Evolutionary conservation across 1,139 yeast genomes (phyloP), one percentile per base, ranked within the genome.

Genomic region (Saccharomyces uvarum): DNA sequence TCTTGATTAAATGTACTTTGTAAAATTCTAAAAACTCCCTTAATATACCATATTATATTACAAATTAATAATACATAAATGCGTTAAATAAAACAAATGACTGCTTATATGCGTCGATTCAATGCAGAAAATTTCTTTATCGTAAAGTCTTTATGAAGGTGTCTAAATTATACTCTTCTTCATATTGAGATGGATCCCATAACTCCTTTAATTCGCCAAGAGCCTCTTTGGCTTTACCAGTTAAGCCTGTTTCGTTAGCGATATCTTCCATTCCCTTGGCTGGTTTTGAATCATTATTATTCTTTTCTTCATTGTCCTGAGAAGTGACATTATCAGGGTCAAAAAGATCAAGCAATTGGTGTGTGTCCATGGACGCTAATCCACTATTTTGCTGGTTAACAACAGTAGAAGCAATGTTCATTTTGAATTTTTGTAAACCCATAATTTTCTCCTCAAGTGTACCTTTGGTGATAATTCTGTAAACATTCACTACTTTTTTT

Each of bases 351-450:
- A 95, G 76, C 59, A 95, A 77, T 72, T 95, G 98, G 66, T 88
- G 91, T 0, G 99, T 91, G 66, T 90, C 98, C 99, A 95, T 95
- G 0, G 97, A 88, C 4, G 89, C 82, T 62, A 95, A 78, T 0
- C 98, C 99, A 9, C 96, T 81, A 70, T 95, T 95, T 69, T 95
- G 99, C 70, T 95, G 99, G 68, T 91, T 91, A 54, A 95, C 95
- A 64, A 95, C 88, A 0, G 97, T 88, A 0, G 96, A 88, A 0
- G 99, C 99, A 67, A 95, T 89, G 69, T 91, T 93, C 86, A 95
- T 86, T 74, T 95, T 95, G 81, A 95, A 95, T 70, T 89, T 89
- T 67, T 95, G 99, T 63, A 95, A 77, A 47, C 99, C 98, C 99
- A 95, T 95, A 59, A 95, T 95, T 73, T 95, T 91, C 68, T 93